Evolutionary conservation across 495 filamentous ascomycete species (phyloP).

Genomic region (Amorphotheca resinae): DNA sequence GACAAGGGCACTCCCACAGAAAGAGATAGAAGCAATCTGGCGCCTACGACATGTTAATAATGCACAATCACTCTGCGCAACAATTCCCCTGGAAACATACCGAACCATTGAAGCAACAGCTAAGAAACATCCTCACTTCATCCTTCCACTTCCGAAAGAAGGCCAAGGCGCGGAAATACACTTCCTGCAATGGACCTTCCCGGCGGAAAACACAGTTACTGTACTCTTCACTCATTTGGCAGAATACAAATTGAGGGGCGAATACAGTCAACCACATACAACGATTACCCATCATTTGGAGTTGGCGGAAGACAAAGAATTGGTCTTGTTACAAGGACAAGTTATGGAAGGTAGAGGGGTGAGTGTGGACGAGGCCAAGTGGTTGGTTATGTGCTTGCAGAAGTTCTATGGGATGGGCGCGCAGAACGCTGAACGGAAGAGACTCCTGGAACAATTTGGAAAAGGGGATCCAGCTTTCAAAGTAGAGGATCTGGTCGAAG

Average conservation of each 20-base stretch:
- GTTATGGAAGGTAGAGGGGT: conserved; percentile 70
- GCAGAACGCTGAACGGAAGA: conserved; percentile 37
- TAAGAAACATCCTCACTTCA: conserved; percentile 68
- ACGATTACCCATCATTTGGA: conserved; percentile 86
- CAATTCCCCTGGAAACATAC: conserved; percentile 63
- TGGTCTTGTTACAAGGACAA: conserved; percentile 74
- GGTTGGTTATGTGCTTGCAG: conserved; percentile 89
- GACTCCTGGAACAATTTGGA: conserved; percentile 71
- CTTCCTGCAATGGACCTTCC: conserved; percentile 67
- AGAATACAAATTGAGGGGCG: conserved; percentile 81
- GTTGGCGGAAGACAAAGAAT: conserved; percentile 51
- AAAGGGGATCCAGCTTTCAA: conserved; percentile 65
- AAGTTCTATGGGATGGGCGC: conserved; percentile 69
- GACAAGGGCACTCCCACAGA: conserved; percentile 53
- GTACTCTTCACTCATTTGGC: conserved; percentile 88
- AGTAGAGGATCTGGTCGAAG: conserved; percentile 72
- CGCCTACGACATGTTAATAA: conserved; percentile 69
- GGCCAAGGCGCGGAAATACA: conserved; percentile 66
- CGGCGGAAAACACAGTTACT: conserved; percentile 52
- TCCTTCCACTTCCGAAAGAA: conserved; percentile 73
- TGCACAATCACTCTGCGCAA: conserved; percentile 63
- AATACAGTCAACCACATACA: conserved; percentile 83
- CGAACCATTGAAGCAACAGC: conserved; percentile 51
- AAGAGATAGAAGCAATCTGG: conserved; percentile 83
- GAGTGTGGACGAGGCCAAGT: conserved; percentile 64